Base-by-base conservation (phyloP, 179 eudicot species). In the Vitellaria paradoxa region DNA sequence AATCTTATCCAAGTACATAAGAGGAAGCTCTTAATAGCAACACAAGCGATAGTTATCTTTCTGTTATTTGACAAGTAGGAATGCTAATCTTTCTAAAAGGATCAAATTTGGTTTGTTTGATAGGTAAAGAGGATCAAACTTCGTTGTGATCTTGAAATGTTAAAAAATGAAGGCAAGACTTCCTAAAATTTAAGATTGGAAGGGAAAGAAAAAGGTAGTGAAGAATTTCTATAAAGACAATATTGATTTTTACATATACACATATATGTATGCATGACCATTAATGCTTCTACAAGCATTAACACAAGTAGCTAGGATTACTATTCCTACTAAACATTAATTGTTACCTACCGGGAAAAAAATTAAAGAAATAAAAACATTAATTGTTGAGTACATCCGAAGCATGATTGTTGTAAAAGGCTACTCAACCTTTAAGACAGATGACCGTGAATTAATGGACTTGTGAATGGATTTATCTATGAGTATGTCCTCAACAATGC, bases 381-480 rank as follows among this genome's bases (percentile, higher is more conserved):
- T 30, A 30, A 30, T 30, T 30, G 37, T 30, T 30, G 37, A 30
- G 37, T 30, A 30, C 37, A 30, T 30, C 37, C 40, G 46, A 11
- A 74, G 56, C 55, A 45, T 60, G 40, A 77, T 55, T 18, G 30
- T 61, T 63, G 47, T 15, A 74, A 57, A 68, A 15, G 26, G 56
- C 55, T 57, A 40, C 66, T 49, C 57, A 46, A 96, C 99, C 99
- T 96, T 96, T 45, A 96, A 85, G 53, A 91, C 98, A 18, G 98
- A 82, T 68, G 99, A 92, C 53, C 89, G 87, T 49, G 98, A 87
- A 79, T 96, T 91, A 76, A 94, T 86, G 65, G 88, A 61, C 65
- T 76, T 83, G 89, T 96, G 99, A 73, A 92, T 91, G 73, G 96
- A 71, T 84, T 84, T 92, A 83, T 96, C 99, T 50, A 96, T 88